phyloP scores from a whole-genome alignment of 331 rosid genomes.

The Spiraea crenata region DNA sequence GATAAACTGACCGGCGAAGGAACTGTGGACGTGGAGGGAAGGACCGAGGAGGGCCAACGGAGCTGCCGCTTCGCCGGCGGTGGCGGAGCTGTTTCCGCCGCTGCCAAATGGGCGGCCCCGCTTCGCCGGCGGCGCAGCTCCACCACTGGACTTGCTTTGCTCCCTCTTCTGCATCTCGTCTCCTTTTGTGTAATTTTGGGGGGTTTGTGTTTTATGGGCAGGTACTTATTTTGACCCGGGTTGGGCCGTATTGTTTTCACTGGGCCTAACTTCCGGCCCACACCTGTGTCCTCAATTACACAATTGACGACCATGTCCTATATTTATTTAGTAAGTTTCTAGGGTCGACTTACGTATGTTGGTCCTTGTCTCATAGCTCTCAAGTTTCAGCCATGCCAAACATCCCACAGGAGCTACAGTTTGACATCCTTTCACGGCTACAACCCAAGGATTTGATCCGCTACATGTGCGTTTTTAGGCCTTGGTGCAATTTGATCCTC shows the following conservation, averaged over 20 bases:
- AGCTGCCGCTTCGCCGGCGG: slow-evolving; percentile 60
- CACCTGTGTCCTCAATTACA: no score
- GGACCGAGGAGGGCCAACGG: slow-evolving; percentile 90
- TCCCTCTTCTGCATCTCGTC: slow-evolving; percentile 91
- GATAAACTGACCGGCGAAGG: slow-evolving; percentile 72
- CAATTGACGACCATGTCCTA: no score
- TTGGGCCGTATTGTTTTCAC: neutral
- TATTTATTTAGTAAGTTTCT: no score
- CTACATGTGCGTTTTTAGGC: neutral
- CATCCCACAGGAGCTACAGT: neutral
- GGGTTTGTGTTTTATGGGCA: neutral
- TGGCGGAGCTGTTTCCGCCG: slow-evolving; percentile 54
- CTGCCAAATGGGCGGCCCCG: slow-evolving; percentile 96
- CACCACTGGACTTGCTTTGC: slow-evolving; percentile 64
- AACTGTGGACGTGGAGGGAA: slow-evolving; percentile 85
- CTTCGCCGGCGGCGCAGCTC: slow-evolving; percentile 70
- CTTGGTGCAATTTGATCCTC: neutral
- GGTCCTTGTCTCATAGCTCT: no score
- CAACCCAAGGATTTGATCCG: neutral
- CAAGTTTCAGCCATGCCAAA: neutral
- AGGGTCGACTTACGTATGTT: no score
- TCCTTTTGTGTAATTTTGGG: neutral
- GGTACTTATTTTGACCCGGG: neutral
- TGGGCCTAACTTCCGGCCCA: no score
- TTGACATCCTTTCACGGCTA: neutral